phyloP scores from a whole-genome alignment of 495 filamentous ascomycete genomes.

The Aspergillus nidulans region DNA sequence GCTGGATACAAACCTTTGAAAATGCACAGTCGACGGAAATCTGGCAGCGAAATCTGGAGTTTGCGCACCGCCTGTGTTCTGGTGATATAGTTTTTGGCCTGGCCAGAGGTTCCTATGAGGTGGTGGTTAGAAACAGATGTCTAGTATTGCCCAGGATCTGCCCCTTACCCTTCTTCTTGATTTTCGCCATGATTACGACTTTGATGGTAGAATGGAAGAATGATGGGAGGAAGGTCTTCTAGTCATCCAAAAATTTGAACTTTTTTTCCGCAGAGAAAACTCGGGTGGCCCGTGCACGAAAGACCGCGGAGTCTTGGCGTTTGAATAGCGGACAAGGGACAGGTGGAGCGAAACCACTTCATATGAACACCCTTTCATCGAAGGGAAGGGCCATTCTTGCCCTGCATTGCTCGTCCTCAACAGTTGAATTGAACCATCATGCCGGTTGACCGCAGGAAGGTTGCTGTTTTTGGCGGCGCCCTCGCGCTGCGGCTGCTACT shows the following conservation, averaged over 20 bases:
- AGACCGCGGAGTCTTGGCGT: constrained; percentile 29
- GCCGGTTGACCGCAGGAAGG: constrained; percentile 70
- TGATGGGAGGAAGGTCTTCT: constrained; percentile 14
- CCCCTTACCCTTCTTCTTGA: constrained; percentile 84
- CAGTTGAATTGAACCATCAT: constrained; percentile 28
- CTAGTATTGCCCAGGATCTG: not conserved
- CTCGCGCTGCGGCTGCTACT: constrained; percentile 76
- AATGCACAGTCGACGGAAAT: constrained; percentile 96
- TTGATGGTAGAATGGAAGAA: constrained; percentile 26
- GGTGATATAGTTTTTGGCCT: constrained; percentile 97
- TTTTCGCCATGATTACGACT: constrained; percentile 60
- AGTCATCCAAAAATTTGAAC: constrained; percentile 9
- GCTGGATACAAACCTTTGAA: constrained; percentile 67
- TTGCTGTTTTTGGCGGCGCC: constrained; percentile 68
- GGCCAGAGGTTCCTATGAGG: constrained; percentile 69
- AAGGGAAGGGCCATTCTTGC: not conserved
- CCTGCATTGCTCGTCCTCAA: constrained; percentile 11
- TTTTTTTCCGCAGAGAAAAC: constrained; percentile 19
- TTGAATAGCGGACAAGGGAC: constrained; percentile 20
- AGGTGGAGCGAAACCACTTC: constrained; percentile 14
- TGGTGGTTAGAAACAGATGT: constrained; percentile 8
- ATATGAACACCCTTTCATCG: not conserved
- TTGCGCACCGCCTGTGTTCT: constrained; percentile 94
- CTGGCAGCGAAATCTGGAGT: constrained; percentile 92
- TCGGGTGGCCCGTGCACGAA: constrained; percentile 35